Base-by-base conservation (phyloP, 768 basidiomycete genomes). In the Auricularia sp. region DNA sequence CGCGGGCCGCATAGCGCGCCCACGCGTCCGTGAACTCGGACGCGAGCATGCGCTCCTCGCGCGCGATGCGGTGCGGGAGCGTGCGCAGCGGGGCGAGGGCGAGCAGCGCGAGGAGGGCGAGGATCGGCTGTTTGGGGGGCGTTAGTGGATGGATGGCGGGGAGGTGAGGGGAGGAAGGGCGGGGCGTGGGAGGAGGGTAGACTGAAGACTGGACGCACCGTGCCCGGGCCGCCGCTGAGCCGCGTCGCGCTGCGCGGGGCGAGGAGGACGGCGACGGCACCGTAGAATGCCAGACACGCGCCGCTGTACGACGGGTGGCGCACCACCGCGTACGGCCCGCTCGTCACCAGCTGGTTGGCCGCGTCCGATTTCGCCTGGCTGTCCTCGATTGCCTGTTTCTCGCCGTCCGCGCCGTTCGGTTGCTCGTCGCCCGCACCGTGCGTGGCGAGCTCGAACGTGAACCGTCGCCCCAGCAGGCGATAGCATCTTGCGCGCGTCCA, bases 251-350 rank as follows among this genome's bases (percentile, higher is more conserved):
- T 61, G 36, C 61, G 37, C 11, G 61, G 61, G 13, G 61, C 36
- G 21, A 65, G 54, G 39, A 61, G 21, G 10, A 61, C 34, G 44
- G 13, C 35, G 33, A 35, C 4, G 7, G 65, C 61, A 16, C 65
- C 65, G 21, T 42, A n/a, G 37, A 65, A 39, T 34, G 61, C 61
- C 2, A 65, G 21, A 33, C 39, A 34, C 10, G 39, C 21, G 59
- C 70, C 72, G 21, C 72, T 63, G 62, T 78, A 79, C 14, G 76
- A 68, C 0, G 83, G 83, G 71, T 85, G 83, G 6, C 83, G 80
- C 63, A 84, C 83, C 63, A 73, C 65, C 8, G 69, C 67, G 65
- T 78, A 78, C 2, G 77, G 77, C 0, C 78, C 78, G 1, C 69
- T 64, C 1, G 72, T 76, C 33, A 78, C 62, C 3, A 78, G 72